Conservation (phyloP, 1,284 basidiomycete genomes). For the Malassezia slooffiae region DNA sequence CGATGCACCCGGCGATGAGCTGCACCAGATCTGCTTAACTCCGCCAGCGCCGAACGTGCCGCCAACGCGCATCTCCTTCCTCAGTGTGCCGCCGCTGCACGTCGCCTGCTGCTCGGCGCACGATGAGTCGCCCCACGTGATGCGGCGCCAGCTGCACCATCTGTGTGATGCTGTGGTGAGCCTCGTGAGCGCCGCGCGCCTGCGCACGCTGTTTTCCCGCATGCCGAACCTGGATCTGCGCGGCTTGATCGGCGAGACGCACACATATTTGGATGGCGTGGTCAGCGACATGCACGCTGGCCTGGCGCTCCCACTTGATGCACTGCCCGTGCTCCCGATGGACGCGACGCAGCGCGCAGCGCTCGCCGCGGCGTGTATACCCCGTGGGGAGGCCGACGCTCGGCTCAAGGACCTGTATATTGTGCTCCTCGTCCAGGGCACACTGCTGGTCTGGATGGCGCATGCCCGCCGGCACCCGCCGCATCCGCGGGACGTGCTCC, state of each 20-base stretch:
- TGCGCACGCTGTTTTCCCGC: slow-evolving; percentile 72
- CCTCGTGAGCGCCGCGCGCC: slow-evolving; percentile 71
- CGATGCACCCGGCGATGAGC: slow-evolving; percentile 28
- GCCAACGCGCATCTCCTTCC: slow-evolving; percentile 65
- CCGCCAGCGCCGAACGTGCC: slow-evolving; percentile 12
- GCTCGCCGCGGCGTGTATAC: slow-evolving; percentile 45
- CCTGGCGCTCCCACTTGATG: slow-evolving; percentile 49
- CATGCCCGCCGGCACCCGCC: slow-evolving; percentile 85
- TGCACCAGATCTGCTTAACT: slow-evolving; percentile 22
- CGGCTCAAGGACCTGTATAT: slow-evolving; percentile 71
- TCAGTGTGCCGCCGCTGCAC: slow-evolving; percentile 75
- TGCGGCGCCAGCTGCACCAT: slow-evolving; percentile 83
- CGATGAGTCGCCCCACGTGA: slow-evolving; percentile 84
- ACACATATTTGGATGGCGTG: slow-evolving; percentile 23
- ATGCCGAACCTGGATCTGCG: slow-evolving; percentile 83
- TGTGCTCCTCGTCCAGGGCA: slow-evolving; percentile 68
- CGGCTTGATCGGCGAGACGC: slow-evolving; percentile 64
- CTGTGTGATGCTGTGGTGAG: slow-evolving; percentile 83
- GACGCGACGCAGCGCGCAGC: slow-evolving; percentile 53
- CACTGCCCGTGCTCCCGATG: slow-evolving; percentile 67
- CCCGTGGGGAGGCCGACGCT: slow-evolving; percentile 6
- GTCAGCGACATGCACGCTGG: slow-evolving; percentile 26
- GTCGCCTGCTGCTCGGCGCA: slow-evolving; percentile 78
- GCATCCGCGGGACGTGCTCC: slow-evolving; percentile 56
- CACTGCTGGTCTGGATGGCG: slow-evolving; percentile 72